Evolutionary conservation across 2,329 filamentous ascomycete species (phyloP), one percentile per base, ranked within the genome.

Genomic region (Cercospora beticola): DNA sequence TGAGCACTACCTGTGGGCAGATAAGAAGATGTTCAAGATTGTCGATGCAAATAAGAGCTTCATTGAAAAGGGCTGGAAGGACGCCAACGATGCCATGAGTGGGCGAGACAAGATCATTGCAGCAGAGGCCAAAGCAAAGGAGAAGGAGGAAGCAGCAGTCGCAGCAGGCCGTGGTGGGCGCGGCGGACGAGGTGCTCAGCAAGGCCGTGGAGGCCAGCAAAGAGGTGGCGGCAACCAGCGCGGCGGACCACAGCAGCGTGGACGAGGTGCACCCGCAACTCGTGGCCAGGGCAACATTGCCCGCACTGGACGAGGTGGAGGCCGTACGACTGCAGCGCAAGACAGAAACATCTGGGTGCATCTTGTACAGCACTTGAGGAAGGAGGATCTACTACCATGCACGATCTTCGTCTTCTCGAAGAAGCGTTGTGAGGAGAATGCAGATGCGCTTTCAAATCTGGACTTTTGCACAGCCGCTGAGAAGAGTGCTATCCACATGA

Each of bases 351-450:
- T 97, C 7, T 99, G 95, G 95, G 94, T 98, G 40, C 92, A 97
- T 76, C 86, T 99, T 46, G 93, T 99, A 2, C 92, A 97, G 76
- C 93, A 92, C 80, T 85, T 99, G 64, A 92, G 90, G 75, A 97
- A 97, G 79, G 88, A 93, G 63, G 92, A 88, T 60, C 85, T 99
- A 4, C 86, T 99, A 3, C 95, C 95, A 0, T 93, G 92, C 8
- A 98, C 94, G 79, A 97, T 99, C 73, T 99, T 99, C 77, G 94
- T 99, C 66, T 99, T 99, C 80, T 99, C 95, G 2, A 99, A 98
- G 83, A 97, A 95, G 81, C 86, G 95, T 63, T 98, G 95, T 76
- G 95, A 99, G 79, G 93, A 98, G 78, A 99, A 98, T 78, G 95
- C 95, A 0, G 93, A 97, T 78, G 94, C 95, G 0, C 84, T 99